These are phyloP conservation scores for Xylariaceae sp. DNA, from an alignment of 2,329 filamentous ascomycete species.

Conservation along the genomic window DNA sequence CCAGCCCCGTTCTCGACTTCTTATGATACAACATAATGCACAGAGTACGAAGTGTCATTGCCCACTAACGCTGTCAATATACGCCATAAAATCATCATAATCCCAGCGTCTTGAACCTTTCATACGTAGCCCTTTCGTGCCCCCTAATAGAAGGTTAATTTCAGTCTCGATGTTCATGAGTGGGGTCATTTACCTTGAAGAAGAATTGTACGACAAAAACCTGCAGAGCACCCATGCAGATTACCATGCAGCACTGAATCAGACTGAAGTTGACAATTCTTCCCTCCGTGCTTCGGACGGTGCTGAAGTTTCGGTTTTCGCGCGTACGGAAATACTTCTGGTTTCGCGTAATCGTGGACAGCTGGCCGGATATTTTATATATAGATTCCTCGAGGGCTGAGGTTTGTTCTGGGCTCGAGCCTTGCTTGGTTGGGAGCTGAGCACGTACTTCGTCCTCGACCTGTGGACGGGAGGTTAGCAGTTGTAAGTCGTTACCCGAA, in stretches of 20 bases:
- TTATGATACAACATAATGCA: conserved; percentile 27
- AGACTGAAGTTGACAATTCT: conserved; percentile 97
- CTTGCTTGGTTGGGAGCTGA: conserved; percentile 34
- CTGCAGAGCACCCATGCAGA: conserved; percentile 93
- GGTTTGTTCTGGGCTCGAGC: conserved; percentile 80
- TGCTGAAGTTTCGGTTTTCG: conserved; percentile 98
- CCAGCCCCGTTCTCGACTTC: conserved; percentile 26
- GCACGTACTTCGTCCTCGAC: conserved; percentile 37
- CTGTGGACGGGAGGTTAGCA: conserved; percentile 22
- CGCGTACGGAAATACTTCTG: conserved; percentile 99
- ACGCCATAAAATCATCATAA: conserved; percentile 29
- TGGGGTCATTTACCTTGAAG: conserved; percentile 71
- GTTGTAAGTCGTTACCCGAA: conserved; percentile 7
- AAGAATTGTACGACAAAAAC: conserved; percentile 98
- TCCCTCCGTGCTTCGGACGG: conserved; percentile 91
- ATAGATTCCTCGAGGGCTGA: conserved; percentile 88
- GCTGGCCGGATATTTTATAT: conserved; percentile 88
- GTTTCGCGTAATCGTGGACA: conserved; percentile 93
- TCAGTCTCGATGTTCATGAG: conserved; percentile 1
- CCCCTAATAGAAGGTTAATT: conserved; percentile 47
- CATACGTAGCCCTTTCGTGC: conserved; percentile 71
- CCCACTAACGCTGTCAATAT: conserved; percentile 24
- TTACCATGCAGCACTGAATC: conserved; percentile 87
- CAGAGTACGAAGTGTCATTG: conserved; percentile 21
- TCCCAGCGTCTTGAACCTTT: conserved; percentile 34